Evolutionary conservation across 1,139 yeast species (phyloP).

Genomic region (Scheffersomyces cryptocercus): DNA sequence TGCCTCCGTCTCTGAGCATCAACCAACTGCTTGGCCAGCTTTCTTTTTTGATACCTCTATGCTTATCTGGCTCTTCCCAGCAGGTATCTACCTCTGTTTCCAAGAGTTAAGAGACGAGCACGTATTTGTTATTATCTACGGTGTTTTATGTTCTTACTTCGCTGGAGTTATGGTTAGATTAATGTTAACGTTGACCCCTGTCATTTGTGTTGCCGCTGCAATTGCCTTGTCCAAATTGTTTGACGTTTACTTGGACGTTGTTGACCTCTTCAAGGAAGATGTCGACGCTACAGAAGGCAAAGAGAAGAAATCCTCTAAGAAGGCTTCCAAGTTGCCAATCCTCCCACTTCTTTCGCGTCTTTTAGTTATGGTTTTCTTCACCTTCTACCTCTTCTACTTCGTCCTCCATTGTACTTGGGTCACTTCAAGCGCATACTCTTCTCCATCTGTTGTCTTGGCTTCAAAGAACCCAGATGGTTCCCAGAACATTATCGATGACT

Average conservation of each 20-base stretch:
- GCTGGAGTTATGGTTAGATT: conserved; percentile 99
- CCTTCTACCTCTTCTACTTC: conserved; percentile 74
- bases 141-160: conserved; percentile 91
- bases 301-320: conserved; percentile 8
- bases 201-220: conserved; percentile 88
- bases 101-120: conserved; percentile 91
- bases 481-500: conserved; percentile 86
- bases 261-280: conserved; percentile 35
- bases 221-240: conserved; percentile 82
- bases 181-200: conserved; percentile 95
- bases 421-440: conserved; percentile 91
- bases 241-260: conserved; percentile 78
- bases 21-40: conserved; percentile 99
- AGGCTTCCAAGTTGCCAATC: conserved; percentile 21
- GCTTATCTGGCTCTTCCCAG: conserved; percentile 98
- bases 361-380: conserved; percentile 68
- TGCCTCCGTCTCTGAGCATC: conserved; percentile 98
- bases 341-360: conserved; percentile 54
- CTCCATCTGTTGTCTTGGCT: conserved; percentile 96
- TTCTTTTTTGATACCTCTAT: conserved; percentile 92
- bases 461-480: conserved; percentile 85
- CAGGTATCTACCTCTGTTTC: conserved; percentile 88
- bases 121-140: conserved; percentile 85
- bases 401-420: conserved; percentile 98
- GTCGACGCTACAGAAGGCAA: conserved; percentile 9